Evolutionary conservation across 2,329 filamentous ascomycete genomes (phyloP).

Genomic region (Fusarium tricinctum): DNA sequence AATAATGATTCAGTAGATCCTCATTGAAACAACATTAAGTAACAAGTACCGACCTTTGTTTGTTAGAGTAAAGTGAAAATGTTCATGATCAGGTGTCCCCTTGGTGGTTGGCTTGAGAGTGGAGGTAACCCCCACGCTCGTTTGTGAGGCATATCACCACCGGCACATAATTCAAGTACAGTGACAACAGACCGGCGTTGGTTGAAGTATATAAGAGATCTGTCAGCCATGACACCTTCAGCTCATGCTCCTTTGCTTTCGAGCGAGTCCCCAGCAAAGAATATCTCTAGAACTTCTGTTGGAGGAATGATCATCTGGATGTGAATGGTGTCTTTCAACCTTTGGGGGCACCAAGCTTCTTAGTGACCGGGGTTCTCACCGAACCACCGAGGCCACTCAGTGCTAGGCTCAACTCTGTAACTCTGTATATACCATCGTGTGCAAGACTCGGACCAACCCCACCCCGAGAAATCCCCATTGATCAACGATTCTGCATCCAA

Average conservation of each 20-base stretch:
- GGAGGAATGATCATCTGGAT: not conserved
- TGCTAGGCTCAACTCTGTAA: constrained; percentile 22
- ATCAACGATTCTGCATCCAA: constrained; percentile 21
- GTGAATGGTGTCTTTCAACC: not conserved
- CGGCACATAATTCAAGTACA: not conserved
- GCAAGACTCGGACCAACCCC: constrained; percentile 45
- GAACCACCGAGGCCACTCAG: constrained; percentile 19
- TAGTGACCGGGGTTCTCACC: constrained; percentile 45
- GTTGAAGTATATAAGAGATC: constrained; percentile 4
- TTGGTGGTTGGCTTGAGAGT: not conserved
- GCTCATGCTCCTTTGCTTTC: not conserved
- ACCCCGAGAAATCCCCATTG: constrained; percentile 46
- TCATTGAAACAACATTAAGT: constrained; percentile 9
- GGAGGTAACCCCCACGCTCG: constrained; percentile 18
- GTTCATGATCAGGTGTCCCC: not conserved
- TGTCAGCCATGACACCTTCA: not conserved
- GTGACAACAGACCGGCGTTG: not conserved
- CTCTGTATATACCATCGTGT: constrained; percentile 19
- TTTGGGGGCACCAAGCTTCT: constrained; percentile 34
- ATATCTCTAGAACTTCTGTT: not conserved
- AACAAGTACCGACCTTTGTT: not conserved
- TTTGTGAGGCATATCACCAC: not conserved
- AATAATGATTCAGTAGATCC: constrained; percentile 38
- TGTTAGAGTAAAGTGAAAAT: constrained; percentile 5
- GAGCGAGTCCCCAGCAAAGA: not conserved